A percentile compares a stretch with the other conserved stretches of the same genome.
Conservation (phyloP, 2,329 filamentous ascomycete species). For the Scopulariopsis brevicaulis region DNA sequence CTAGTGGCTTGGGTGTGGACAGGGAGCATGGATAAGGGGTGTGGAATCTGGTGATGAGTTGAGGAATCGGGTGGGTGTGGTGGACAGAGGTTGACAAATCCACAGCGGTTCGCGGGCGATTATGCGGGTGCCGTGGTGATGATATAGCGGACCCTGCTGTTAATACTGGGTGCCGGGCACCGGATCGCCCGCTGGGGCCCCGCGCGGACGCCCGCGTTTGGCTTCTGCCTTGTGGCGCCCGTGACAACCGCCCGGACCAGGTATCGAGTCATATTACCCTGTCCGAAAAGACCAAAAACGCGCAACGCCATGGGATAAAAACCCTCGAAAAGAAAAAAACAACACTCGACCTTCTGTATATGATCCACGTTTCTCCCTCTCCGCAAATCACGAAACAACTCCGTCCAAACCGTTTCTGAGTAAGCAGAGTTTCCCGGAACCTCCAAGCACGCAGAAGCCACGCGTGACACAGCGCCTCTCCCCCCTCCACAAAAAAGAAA, state of each 20-base stretch:
- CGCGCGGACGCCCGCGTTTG: background rate
- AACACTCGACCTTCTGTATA: background rate
- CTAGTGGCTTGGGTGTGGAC: background rate
- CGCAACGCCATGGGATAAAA: background rate
- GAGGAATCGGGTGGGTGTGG: background rate
- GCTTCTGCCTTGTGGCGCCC: background rate
- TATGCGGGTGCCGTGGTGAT: constrained; percentile 3
- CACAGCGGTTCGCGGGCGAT: background rate
- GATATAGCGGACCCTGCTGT: background rate
- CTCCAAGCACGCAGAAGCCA: too few species aligned
- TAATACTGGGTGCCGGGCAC: background rate
- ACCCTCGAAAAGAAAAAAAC: background rate
- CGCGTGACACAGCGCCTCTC: too few species aligned
- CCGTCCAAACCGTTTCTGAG: too few species aligned
- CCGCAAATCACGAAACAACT: too few species aligned
- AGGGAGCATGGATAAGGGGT: background rate
- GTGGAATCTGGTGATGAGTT: background rate
- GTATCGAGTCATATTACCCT: background rate
- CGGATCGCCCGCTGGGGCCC: background rate
- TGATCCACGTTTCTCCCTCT: background rate
- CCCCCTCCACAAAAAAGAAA: too few species aligned
- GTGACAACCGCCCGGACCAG: background rate
- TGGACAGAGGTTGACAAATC: background rate
- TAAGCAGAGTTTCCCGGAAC: too few species aligned
- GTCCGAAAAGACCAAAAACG: background rate